Conservation (phyloP, 371 early-diverging fungal species). For the Saksenaea oblongispora region DNA sequence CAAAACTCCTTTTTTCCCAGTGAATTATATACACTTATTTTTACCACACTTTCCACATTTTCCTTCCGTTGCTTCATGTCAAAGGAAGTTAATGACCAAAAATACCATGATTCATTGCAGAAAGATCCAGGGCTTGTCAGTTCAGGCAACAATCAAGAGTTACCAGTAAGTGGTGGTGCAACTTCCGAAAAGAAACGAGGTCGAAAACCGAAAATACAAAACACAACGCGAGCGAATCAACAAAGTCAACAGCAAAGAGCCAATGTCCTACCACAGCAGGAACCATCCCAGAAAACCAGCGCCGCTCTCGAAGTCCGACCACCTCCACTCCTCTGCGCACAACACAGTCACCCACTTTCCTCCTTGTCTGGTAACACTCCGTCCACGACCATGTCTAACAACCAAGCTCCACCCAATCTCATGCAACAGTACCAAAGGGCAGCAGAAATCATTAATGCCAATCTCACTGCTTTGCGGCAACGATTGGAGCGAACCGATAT, state of each 20-base stretch:
- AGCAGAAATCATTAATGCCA: slow-evolving; percentile 29
- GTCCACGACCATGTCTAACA: background rate
- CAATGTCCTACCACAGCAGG: background rate
- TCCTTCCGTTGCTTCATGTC: background rate
- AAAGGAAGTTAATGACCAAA: background rate
- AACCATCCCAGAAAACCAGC: background rate
- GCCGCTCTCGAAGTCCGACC: background rate
- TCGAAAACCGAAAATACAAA: background rate
- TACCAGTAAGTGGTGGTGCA: background rate
- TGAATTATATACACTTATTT: background rate
- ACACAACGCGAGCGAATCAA: background rate
- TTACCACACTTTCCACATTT: background rate
- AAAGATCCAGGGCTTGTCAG: background rate
- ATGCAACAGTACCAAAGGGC: slow-evolving; percentile 38
- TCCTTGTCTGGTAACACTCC: slow-evolving; percentile 2
- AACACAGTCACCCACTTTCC: background rate
- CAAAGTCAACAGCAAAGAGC: slow-evolving; percentile 1
- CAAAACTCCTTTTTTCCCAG: no score
- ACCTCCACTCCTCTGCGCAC: background rate
- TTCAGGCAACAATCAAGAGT: background rate
- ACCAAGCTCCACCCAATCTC: slow-evolving; percentile 26
- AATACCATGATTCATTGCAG: background rate
- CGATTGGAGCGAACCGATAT: slow-evolving; percentile 38
- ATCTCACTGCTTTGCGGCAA: slow-evolving; percentile 28
- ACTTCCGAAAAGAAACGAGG: background rate